Evolutionary conservation across 305 asterid species (phyloP), one percentile per base, ranked within the genome.

Genomic region (Fraxinus platypoda): DNA sequence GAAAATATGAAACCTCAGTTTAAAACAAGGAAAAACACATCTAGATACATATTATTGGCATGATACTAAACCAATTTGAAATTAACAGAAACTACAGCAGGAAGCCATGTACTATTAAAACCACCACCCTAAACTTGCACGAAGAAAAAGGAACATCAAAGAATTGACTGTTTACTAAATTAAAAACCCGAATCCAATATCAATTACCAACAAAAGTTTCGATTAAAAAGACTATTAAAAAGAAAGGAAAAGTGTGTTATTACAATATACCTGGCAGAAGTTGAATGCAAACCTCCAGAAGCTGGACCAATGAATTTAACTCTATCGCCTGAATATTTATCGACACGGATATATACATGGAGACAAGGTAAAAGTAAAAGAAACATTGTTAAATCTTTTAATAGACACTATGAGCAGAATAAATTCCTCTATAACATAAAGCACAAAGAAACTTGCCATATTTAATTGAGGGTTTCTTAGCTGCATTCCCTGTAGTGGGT

Each of bases 281-380:
- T 80, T 75, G 95, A 74, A 86, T 87, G 90, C 46, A 87, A 72
- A 82, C 89, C 84, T 83, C 90, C 87, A 81, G 97, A 88, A 87
- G 93, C 82, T 88, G 95, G 77, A 83, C 97, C 94, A 81, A 90
- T 74, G 77, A 88, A 94, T 87, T 92, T 94, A 80, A 94, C 98
- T 90, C 91, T 92, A 78, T 94, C 97, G 86, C 98, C 98, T 94
- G 74, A 75, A 68, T 76, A 78, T 83, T 70, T 70, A 78, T 66
- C 83, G 73, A 83, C 74, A 66, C 83, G 37, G 62, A 71, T 79
- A 37, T 74, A 54, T 33, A 70, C 11, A 7, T 72, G 46, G 46
- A 68, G 49, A 71, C 23, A 33, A 64, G 71, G 28, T 76, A 54
- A 66, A 57, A 77, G 59, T 68, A 78, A 59, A 66, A 68, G 57